Base-by-base conservation (phyloP, 306 rosid species). In the Quercus cerris region DNA sequence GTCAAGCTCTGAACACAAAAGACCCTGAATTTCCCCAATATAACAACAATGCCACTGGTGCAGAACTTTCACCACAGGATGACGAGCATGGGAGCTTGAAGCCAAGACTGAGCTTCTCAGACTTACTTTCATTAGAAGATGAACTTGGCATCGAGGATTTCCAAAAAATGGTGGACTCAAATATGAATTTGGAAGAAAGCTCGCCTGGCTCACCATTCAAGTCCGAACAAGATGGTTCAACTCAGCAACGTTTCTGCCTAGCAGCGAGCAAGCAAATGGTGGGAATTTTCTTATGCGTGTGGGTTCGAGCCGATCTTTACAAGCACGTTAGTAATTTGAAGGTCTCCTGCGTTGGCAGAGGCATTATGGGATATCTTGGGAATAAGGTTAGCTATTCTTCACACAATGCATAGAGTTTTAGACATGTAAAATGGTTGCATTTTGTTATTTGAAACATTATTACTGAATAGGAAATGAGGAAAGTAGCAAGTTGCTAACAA, bases 211-310 rank as follows among this genome's bases (percentile, higher is more conserved):
- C 79, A 18, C 76, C 75, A 4, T 56, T 57, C 23, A 25, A 20
- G 46, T 51, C 63, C 25, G 27, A 61, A 57, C 61, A 69, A 4
- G 54, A 49, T 51, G 33, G 46, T 59, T 66, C 77, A 3, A 56
- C 2, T 72, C 79, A 73, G 30, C 77, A 1, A 57, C 57, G 74
- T 3, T 94, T 82, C 78, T 81, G 86, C 80, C 75, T 90, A 20
- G 94, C 88, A 25, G 92, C 88, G 30, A 89, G 98, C 88, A 95
- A 93, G 75, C 99, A 95, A 81, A 95, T 95, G 99, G 99, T 95
- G 14, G 99, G 99, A 28, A 82, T 95, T 2, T 95, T 93, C 85
- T 76, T 90, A 80, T 90, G 94, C 27, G 94, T 93, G 63, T 95
- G 98, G 98, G 82, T 93, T 27, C 85, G 91, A 2, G 73, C 79